phyloP scores from a whole-genome alignment of 1,139 yeast genomes.

The Zygosaccharomyces sapae region DNA sequence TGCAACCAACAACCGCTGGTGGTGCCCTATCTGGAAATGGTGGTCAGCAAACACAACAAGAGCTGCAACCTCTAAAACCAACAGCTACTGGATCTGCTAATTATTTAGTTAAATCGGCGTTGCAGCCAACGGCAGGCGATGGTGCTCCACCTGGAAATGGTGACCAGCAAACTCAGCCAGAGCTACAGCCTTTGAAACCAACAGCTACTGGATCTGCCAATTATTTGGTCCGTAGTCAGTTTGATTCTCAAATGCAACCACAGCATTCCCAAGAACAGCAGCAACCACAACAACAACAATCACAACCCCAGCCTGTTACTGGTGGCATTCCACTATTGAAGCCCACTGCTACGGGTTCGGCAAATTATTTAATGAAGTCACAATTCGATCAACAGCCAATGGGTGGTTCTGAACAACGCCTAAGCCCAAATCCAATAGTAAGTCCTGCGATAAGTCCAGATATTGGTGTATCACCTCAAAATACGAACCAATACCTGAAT shows the following conservation, averaged over 20 bases:
- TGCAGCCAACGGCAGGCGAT: constrained; percentile 8
- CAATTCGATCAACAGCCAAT: constrained; percentile 25
- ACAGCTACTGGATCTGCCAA: constrained; percentile 52
- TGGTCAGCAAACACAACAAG: constrained; percentile 5
- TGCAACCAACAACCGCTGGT: constrained; percentile 8
- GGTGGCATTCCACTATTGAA: constrained; percentile 20
- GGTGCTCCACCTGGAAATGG: constrained; percentile 3
- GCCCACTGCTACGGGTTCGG: constrained; percentile 36
- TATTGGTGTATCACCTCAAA: constrained; percentile 16
- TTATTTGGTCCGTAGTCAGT: constrained; percentile 27
- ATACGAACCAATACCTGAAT: constrained; percentile 13
- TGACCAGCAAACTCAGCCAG: constrained; percentile 5
- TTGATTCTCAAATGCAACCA: constrained; percentile 8
- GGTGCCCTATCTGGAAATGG: constrained; percentile 6
- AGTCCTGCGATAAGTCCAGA: constrained; percentile 11
- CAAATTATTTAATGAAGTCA: constrained; percentile 31
- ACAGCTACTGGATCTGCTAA: constrained; percentile 52
- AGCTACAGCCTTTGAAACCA: constrained; percentile 43
- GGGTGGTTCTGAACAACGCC: neutral
- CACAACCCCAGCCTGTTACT: neutral
- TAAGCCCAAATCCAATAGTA: constrained; percentile 8
- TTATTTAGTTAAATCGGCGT: constrained; percentile 22
- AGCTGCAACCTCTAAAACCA: constrained; percentile 42
- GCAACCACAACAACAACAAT: constrained; percentile 3
- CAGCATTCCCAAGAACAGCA: neutral